These are phyloP conservation scores for Plectosphaerella sp. DNA, from an alignment of 2,329 filamentous ascomycete genomes.

Conservation along the genomic window DNA sequence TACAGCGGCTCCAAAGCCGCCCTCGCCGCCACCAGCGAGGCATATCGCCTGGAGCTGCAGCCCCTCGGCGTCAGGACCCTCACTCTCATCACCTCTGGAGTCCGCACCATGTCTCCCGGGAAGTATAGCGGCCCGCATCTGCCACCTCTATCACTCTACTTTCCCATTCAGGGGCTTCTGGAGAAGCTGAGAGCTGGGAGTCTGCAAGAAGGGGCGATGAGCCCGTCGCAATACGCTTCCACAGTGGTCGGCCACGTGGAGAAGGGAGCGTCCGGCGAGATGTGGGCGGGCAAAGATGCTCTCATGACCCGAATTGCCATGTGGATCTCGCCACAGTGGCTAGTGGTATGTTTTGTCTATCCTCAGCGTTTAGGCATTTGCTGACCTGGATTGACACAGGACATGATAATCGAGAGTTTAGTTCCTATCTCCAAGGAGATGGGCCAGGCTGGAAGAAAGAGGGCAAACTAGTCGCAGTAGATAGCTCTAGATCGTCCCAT, in stretches of 20 bases:
- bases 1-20: slow-evolving; percentile 21
- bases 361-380: background rate
- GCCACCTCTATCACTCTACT: background rate
- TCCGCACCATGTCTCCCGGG: background rate
- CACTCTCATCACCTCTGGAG: slow-evolving; percentile 11
- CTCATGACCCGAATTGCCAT: background rate
- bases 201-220: background rate
- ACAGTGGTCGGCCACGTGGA: background rate
- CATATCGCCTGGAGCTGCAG: slow-evolving; percentile 19
- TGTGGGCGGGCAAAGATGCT: background rate
- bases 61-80: slow-evolving; percentile 20
- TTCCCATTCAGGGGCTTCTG: background rate
- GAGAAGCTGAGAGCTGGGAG: background rate
- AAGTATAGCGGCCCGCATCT: background rate
- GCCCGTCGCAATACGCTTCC: background rate
- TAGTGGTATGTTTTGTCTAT: background rate
- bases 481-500: no score
- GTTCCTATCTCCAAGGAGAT: background rate
- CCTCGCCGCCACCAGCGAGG: slow-evolving; percentile 10
- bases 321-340: background rate
- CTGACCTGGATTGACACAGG: background rate
- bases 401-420: background rate
- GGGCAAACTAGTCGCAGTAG: no score
- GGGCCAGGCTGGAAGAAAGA: background rate
- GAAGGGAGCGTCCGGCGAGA: background rate